These are phyloP conservation scores for Ustilago loliicola DNA, from an alignment of 1,284 basidiomycete genomes.

Conservation along the genomic window DNA sequence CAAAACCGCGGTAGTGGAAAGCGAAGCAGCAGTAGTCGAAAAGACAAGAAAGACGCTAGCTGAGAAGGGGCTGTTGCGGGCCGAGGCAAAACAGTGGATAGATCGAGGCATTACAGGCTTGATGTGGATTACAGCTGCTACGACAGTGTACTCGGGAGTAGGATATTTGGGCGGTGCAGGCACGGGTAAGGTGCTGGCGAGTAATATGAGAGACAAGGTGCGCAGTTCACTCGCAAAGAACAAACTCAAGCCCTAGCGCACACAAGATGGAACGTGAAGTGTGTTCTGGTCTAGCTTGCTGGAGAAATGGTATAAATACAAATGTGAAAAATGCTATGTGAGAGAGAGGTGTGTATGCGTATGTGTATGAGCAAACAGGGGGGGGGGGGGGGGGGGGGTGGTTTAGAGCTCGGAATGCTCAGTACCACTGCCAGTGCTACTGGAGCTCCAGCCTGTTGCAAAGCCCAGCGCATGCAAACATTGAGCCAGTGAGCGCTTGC, in stretches of 20 bases:
- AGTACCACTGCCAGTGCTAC: background rate
- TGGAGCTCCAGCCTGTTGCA: constrained; percentile 10
- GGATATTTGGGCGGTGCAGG: constrained; percentile 77
- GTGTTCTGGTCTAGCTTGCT: background rate
- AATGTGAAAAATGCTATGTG: background rate
- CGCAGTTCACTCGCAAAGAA: constrained; percentile 11
- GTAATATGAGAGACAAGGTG: constrained; percentile 11
- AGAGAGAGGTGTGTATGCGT: no score
- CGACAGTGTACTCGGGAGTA: constrained; percentile 91
- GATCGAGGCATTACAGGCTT: constrained; percentile 61
- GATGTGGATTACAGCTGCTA: constrained; percentile 86
- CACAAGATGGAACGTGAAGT: background rate
- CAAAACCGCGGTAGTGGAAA: background rate
- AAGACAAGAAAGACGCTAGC: constrained; percentile 2
- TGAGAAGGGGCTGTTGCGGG: background rate
- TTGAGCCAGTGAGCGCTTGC: constrained; percentile 25
- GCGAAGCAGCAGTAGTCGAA: background rate
- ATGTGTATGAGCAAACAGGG: constrained; percentile 11
- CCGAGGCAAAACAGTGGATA: constrained; percentile 17
- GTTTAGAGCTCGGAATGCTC: constrained; percentile 30
- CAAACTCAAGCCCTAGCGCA: background rate
- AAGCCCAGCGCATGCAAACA: constrained; percentile 38
- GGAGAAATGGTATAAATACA: constrained; percentile 1
- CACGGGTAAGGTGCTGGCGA: constrained; percentile 28
- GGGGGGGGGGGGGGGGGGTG: no score